Percentiles rank a stretch among this genome's conserved stretches.
phyloP scores from a whole-genome alignment of 2,329 filamentous ascomycete genomes.

The Ophiosphaerella herpotricha region DNA sequence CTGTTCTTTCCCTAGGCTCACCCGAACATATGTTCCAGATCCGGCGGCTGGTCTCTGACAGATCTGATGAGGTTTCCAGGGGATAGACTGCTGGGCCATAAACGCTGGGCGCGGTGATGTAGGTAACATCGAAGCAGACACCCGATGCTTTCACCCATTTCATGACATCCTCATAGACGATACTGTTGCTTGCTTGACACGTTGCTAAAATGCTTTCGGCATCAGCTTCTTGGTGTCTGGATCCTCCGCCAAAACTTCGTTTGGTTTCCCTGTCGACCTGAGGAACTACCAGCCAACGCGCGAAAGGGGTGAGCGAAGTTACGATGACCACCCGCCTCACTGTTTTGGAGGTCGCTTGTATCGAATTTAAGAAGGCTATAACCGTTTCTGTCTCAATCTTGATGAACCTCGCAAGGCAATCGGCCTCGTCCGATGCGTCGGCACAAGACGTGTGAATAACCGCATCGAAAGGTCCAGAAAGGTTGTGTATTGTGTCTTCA shows the following conservation, averaged over 20 bases:
- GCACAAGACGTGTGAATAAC: slow-evolving; percentile 29
- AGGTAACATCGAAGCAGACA: slow-evolving; percentile 30
- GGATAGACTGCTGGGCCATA: slow-evolving; percentile 30
- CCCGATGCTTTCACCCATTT: slow-evolving; percentile 23
- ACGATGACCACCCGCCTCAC: slow-evolving; percentile 32
- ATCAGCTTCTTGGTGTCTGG: slow-evolving; percentile 18
- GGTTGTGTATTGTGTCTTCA: slow-evolving; percentile 21
- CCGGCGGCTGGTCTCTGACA: slow-evolving; percentile 30
- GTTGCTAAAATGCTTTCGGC: slow-evolving; percentile 31
- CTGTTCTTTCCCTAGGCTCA: slow-evolving; percentile 14
- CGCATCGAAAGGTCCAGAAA: slow-evolving; percentile 27
- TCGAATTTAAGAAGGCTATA: slow-evolving; percentile 24
- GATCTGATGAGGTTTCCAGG: slow-evolving; percentile 27
- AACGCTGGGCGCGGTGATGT: slow-evolving; percentile 28
- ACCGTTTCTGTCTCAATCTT: slow-evolving; percentile 25
- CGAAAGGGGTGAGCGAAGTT: slow-evolving; percentile 29
- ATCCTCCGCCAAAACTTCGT: slow-evolving; percentile 1
- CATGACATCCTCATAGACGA: slow-evolving; percentile 26
- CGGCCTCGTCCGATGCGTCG: slow-evolving; percentile 27
- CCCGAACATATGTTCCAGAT: slow-evolving; percentile 35
- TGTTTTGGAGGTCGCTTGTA: slow-evolving; percentile 16
- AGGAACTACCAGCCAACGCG: slow-evolving; percentile 30
- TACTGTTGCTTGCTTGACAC: slow-evolving; percentile 32
- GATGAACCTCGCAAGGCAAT: slow-evolving; percentile 33
- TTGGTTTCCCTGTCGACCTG: slow-evolving; percentile 12